These are phyloP conservation scores for Pseudovirgaria hyperparasitica DNA, from an alignment of 2,329 filamentous ascomycete species.

Conservation along the genomic window DNA sequence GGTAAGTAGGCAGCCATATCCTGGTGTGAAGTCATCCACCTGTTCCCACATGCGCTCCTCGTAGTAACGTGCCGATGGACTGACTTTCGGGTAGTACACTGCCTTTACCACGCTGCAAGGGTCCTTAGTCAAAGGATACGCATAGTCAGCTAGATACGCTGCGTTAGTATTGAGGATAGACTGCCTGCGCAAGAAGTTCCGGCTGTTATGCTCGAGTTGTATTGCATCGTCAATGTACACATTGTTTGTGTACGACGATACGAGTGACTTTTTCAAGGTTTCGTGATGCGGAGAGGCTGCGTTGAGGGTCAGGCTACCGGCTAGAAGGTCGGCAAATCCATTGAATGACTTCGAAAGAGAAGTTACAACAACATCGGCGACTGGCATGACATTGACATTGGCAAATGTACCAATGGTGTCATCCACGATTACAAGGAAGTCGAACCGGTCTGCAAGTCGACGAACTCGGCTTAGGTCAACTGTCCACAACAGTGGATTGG, in stretches of 20 bases:
- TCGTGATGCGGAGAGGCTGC: constrained; percentile 31
- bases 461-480: constrained; percentile 29
- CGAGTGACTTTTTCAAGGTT: constrained; percentile 20
- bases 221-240: constrained; percentile 36
- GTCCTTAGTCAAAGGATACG: constrained; percentile 18
- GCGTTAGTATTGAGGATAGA: constrained; percentile 32
- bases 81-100: constrained; percentile 33
- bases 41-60: constrained; percentile 11
- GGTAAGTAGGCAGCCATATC: constrained; percentile 43
- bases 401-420: constrained; percentile 2
- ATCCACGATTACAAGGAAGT: constrained; percentile 1
- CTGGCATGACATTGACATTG: constrained; percentile 1
- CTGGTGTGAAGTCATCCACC: constrained; percentile 36
- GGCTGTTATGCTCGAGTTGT: constrained; percentile 33
- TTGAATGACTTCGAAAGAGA: constrained; percentile 48
- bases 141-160: constrained; percentile 26
- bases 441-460: constrained; percentile 20
- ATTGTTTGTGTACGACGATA: constrained; percentile 29
- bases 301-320: constrained; percentile 42
- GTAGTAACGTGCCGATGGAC: constrained; percentile 14
- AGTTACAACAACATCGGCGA: constrained; percentile 25
- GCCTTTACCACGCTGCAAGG: constrained; percentile 15
- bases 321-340: constrained; percentile 44
- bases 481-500: constrained; percentile 33
- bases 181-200: constrained; percentile 30